Evolutionary conservation across 1,139 yeast genomes (phyloP).

Genomic region (Kluyveromyces sp.): DNA sequence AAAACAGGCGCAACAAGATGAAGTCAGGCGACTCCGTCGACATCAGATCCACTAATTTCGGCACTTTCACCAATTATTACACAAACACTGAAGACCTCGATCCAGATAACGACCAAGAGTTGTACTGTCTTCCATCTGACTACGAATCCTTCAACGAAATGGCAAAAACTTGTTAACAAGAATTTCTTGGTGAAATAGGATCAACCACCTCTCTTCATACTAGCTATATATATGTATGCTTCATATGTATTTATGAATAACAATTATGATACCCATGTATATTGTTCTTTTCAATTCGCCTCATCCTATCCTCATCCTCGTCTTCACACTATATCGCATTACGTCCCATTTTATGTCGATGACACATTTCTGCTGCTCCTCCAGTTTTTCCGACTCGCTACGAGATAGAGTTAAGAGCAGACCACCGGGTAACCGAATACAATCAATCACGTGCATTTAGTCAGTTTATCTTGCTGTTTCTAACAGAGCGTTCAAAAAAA

Average conservation of each 20-base stretch:
- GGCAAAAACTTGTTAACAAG: constrained; percentile 14
- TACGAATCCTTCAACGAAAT: constrained; percentile 19
- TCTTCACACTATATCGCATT: no score
- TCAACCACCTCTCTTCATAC: no score
- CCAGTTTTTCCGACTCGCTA: no score
- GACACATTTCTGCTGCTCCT: no score
- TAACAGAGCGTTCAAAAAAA: no score
- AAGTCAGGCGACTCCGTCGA: neutral
- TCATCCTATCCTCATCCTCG: no score
- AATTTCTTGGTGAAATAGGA: constrained; percentile 12
- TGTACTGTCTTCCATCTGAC: constrained; percentile 16
- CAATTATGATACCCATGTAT: neutral
- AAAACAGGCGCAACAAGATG: neutral
- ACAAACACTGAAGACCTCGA: neutral
- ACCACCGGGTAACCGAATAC: no score
- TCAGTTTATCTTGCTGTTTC: no score
- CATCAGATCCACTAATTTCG: constrained; percentile 2
- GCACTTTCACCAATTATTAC: neutral
- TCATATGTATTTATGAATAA: neutral
- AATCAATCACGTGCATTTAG: no score
- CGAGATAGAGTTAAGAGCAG: no score
- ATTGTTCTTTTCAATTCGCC: no score
- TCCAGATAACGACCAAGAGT: neutral
- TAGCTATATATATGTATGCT: neutral
- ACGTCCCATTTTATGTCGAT: no score